Evolutionary conservation across 176 grass and related monocot species (phyloP).

Genomic region (Pharus latifolius): DNA sequence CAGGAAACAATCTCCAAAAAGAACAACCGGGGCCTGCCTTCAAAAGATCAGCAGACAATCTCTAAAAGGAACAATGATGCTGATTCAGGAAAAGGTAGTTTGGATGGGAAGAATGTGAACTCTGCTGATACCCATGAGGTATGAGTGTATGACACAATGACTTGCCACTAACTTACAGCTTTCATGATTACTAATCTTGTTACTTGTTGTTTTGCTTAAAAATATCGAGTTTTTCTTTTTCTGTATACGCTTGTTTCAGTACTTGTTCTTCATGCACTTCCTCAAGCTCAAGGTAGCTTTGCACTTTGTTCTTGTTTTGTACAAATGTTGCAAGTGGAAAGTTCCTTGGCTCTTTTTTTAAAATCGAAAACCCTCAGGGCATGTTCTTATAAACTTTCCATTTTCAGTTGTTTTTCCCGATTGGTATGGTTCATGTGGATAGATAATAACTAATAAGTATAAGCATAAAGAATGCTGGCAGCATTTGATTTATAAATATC

Average conservation of each 20-base stretch:
- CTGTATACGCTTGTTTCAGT: background rate
- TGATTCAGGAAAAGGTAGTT: conserved; percentile 6
- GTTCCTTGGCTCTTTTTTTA: background rate
- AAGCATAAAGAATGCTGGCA: background rate
- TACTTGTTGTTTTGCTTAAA: background rate
- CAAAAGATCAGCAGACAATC: conserved; percentile 25
- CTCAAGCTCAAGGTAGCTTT: background rate
- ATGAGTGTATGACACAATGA: too few species aligned
- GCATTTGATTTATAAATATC: background rate
- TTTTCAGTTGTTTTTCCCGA: background rate
- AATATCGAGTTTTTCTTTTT: background rate
- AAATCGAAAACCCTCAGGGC: too few species aligned
- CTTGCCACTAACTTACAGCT: too few species aligned
- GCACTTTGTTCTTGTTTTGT: background rate
- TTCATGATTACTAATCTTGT: too few species aligned
- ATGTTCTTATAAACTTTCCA: too few species aligned
- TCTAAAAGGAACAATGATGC: conserved; percentile 20
- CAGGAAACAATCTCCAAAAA: conserved; percentile 26
- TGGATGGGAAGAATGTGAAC: conserved; percentile 24
- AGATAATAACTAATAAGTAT: background rate
- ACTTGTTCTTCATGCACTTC: background rate
- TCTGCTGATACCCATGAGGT: conserved; percentile 23
- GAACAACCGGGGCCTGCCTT: conserved; percentile 27
- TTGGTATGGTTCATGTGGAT: background rate
- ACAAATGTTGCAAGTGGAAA: background rate